Evolutionary conservation across 225 moss, liverwort and hornwort genomes (phyloP).

Genomic region (Anthoceros angustus): DNA sequence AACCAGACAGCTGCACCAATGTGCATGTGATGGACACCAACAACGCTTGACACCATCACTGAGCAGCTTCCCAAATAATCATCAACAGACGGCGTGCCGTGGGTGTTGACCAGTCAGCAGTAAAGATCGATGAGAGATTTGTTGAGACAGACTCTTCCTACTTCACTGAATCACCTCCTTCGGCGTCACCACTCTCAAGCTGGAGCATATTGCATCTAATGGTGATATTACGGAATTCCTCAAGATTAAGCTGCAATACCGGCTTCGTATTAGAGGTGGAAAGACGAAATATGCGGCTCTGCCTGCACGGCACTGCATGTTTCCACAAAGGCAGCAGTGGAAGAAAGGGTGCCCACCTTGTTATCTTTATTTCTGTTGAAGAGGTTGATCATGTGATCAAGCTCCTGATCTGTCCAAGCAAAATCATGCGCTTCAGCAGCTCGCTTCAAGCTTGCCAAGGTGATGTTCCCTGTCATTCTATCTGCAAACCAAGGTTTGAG

Average conservation of each 20-base stretch:
- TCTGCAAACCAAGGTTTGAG: conserved; percentile 15
- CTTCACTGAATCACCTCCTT: too few relatives aligned
- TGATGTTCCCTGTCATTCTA: conserved; percentile 27
- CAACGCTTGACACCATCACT: too few relatives aligned
- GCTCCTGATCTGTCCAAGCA: conserved; percentile 40
- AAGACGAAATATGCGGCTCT: neutral
- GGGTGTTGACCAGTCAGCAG: too few relatives aligned
- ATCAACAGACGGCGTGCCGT: too few relatives aligned
- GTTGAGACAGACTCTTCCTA: too few relatives aligned
- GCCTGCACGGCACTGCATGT: neutral
- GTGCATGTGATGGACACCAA: too few relatives aligned
- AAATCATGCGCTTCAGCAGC: conserved; percentile 41
- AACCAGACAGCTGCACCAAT: too few relatives aligned
- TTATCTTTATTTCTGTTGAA: conserved; percentile 31
- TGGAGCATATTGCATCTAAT: conserved; percentile 20
- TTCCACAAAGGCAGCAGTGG: neutral
- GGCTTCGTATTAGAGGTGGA: neutral
- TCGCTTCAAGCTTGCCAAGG: conserved; percentile 29
- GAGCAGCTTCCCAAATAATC: too few relatives aligned
- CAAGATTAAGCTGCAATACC: conserved; percentile 30
- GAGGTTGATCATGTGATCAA: conserved; percentile 42
- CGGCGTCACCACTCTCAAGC: too few relatives aligned
- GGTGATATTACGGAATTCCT: conserved; percentile 39
- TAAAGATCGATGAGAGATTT: too few relatives aligned
- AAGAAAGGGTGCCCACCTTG: conserved; percentile 19